These are phyloP conservation scores for Crucibulum laeve DNA, from an alignment of 768 basidiomycete species.

Conservation along the genomic window DNA sequence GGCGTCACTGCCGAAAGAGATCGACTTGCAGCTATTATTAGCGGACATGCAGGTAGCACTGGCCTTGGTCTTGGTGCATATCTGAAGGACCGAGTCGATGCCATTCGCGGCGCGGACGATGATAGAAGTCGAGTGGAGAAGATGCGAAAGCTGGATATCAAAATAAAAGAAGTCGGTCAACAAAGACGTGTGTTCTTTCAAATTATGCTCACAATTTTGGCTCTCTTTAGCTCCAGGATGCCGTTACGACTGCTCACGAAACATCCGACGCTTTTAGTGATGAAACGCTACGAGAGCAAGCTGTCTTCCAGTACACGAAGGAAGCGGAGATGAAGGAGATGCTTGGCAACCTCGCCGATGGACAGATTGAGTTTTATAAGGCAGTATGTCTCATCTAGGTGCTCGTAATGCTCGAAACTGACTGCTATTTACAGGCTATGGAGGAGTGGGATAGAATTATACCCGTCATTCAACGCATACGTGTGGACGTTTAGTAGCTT, in stretches of 20 bases:
- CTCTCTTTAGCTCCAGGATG: conserved; percentile 78
- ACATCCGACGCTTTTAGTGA: conserved; percentile 96
- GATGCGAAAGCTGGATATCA: conserved; percentile 87
- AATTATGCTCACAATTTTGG: background rate
- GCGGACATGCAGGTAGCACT: conserved; percentile 81
- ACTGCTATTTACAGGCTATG: conserved; percentile 58
- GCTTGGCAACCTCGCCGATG: conserved; percentile 83
- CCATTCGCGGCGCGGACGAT: conserved; percentile 88
- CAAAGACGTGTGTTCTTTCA: conserved; percentile 1
- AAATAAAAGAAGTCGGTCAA: conserved; percentile 85
- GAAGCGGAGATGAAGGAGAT: conserved; percentile 97
- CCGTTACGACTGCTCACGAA: conserved; percentile 91
- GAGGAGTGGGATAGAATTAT: conserved; percentile 97
- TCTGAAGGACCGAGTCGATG: conserved; percentile 88
- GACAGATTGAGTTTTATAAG: conserved; percentile 93
- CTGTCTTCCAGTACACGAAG: conserved; percentile 85
- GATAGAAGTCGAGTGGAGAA: conserved; percentile 90
- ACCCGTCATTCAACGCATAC: conserved; percentile 89
- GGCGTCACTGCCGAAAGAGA: conserved; percentile 94
- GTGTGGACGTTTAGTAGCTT: conserved; percentile 73
- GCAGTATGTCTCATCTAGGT: conserved; percentile 39
- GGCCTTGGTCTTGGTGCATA: conserved; percentile 87
- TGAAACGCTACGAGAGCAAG: conserved; percentile 88
- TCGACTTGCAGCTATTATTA: conserved; percentile 82
- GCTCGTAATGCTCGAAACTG: conserved; percentile 1